Evolutionary conservation across 1,139 yeast species (phyloP).

Genomic region (Scheffersomyces illinoinensis): DNA sequence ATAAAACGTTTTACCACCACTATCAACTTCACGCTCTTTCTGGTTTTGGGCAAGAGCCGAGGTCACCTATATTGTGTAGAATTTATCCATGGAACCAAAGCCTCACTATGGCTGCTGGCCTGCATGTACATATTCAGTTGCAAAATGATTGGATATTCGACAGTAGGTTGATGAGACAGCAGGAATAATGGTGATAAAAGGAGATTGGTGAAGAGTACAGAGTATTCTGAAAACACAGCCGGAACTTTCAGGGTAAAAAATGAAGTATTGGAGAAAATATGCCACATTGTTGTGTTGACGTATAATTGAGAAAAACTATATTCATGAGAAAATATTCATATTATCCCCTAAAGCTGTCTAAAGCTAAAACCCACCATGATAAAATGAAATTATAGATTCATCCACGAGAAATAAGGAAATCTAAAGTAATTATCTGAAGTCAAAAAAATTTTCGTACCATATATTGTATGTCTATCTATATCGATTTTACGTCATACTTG

Average conservation of each 20-base stretch:
- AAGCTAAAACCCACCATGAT: background rate
- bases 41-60: background rate
- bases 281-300: background rate
- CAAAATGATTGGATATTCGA: background rate
- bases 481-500: constrained; percentile 3
- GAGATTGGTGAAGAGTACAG: background rate
- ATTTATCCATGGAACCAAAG: background rate
- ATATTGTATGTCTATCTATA: background rate
- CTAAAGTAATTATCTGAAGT: background rate
- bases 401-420: background rate
- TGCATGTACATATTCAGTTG: background rate
- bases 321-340: background rate
- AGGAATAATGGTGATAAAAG: background rate
- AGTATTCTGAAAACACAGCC: background rate
- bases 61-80: background rate
- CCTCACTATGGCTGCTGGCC: background rate
- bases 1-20: background rate
- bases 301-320: background rate
- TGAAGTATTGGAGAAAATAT: background rate
- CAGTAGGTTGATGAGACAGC: background rate
- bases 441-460: no score
- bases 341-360: background rate
- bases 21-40: background rate
- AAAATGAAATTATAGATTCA: background rate
- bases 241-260: background rate